phyloP scores from a whole-genome alignment of 1,284 basidiomycete species.

The Schizopora paradoxa region DNA sequence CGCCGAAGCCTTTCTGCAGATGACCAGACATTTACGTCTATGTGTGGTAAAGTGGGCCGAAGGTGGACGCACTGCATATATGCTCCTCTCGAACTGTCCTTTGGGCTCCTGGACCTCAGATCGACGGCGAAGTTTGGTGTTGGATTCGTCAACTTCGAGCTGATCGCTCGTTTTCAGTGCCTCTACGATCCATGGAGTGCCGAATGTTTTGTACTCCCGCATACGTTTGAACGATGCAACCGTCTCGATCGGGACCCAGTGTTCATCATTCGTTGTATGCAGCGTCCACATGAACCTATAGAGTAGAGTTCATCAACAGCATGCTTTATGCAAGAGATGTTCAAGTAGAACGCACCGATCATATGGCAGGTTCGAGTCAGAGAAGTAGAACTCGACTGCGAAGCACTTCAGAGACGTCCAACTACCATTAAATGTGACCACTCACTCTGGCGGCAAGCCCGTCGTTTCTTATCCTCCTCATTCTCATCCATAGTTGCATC shows the following conservation, averaged over 20 bases:
- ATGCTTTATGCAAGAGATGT: neutral
- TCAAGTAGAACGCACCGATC: slow-evolving; percentile 61
- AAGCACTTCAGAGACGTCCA: slow-evolving; percentile 5
- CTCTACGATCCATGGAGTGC: slow-evolving; percentile 60
- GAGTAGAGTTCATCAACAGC: neutral
- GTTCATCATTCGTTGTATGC: slow-evolving; percentile 70
- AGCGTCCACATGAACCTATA: slow-evolving; percentile 93
- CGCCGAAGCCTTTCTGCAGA: slow-evolving; percentile 85
- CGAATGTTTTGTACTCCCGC: slow-evolving; percentile 63
- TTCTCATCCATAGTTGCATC: slow-evolving; percentile 17
- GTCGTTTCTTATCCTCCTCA: slow-evolving; percentile 34
- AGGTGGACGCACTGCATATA: slow-evolving; percentile 71
- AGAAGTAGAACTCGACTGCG: slow-evolving; percentile 96
- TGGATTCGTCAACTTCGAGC: slow-evolving; percentile 75
- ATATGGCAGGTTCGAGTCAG: slow-evolving; percentile 92
- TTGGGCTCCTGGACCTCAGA: slow-evolving; percentile 71
- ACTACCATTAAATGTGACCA: slow-evolving; percentile 10
- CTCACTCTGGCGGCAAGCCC: slow-evolving; percentile 45
- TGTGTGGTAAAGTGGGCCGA: neutral
- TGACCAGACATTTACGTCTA: neutral
- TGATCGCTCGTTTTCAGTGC: slow-evolving; percentile 59
- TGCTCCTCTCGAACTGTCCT: slow-evolving; percentile 71
- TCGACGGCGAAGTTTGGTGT: slow-evolving; percentile 66
- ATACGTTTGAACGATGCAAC: slow-evolving; percentile 96
- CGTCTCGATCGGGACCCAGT: slow-evolving; percentile 89